phyloP scores from a whole-genome alignment of 805 yeast genomes.

The Candida cerambycidarum region DNA sequence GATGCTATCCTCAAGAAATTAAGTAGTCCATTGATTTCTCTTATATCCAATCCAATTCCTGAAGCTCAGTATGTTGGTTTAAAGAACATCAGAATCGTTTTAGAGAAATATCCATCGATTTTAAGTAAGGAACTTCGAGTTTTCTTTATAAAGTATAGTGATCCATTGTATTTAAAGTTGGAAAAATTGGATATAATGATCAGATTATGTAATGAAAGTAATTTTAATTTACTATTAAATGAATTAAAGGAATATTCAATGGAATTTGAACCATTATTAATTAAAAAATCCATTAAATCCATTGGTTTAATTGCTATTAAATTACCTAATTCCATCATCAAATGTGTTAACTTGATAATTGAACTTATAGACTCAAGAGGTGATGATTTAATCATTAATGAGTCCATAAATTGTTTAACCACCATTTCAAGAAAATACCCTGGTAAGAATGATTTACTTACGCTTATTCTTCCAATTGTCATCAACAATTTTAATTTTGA shows the following conservation, averaged over 20 bases:
- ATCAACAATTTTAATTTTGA: slow-evolving; percentile 28
- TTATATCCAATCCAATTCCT: slow-evolving; percentile 78
- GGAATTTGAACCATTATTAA: slow-evolving; percentile 84
- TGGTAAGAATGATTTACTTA: slow-evolving; percentile 45
- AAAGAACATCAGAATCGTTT: slow-evolving; percentile 83
- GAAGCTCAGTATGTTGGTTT: slow-evolving; percentile 94
- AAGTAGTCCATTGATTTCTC: slow-evolving; percentile 82
- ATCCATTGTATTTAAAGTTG: slow-evolving; percentile 74
- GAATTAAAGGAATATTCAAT: slow-evolving; percentile 78
- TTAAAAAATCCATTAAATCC: slow-evolving; percentile 61
- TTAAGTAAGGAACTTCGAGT: slow-evolving; percentile 79
- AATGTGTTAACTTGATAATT: slow-evolving; percentile 60
- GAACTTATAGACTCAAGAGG: slow-evolving; percentile 62
- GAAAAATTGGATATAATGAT: slow-evolving; percentile 77
- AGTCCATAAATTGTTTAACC: slow-evolving; percentile 60
- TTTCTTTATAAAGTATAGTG: slow-evolving; percentile 84
- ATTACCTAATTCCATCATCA: slow-evolving; percentile 50
- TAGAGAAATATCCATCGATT: slow-evolving; percentile 83
- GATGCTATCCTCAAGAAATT: slow-evolving; percentile 61
- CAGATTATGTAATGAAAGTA: slow-evolving; percentile 61
- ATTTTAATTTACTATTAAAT: slow-evolving; percentile 57
- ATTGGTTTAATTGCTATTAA: slow-evolving; percentile 73
- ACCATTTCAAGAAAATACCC: slow-evolving; percentile 69
- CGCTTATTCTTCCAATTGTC: slow-evolving; percentile 56
- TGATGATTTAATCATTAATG: slow-evolving; percentile 60